A percentile compares a stretch with the other conserved stretches of the same genome.
Conservation (phyloP, 495 filamentous ascomycete genomes). For the Astrothelium subdiscretum region DNA sequence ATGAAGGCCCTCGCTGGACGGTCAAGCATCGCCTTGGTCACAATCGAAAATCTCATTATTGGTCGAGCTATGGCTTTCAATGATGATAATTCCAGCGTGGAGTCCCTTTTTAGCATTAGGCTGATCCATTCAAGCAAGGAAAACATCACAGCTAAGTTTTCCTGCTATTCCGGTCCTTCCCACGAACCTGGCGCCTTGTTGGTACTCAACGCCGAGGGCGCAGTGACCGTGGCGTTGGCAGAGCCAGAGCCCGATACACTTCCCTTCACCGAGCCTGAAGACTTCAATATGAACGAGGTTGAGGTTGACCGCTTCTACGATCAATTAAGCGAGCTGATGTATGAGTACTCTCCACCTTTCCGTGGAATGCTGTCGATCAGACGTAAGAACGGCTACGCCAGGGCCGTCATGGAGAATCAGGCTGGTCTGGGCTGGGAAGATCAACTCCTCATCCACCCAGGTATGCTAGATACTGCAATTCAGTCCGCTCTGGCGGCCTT, state of each 20-base stretch:
- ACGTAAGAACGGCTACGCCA: background rate
- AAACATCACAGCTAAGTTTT: background rate
- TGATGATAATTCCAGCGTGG: background rate
- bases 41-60: background rate
- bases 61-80: background rate
- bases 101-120: background rate
- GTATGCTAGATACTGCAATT: background rate
- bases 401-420: background rate
- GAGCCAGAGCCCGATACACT: background rate
- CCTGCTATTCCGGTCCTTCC: background rate
- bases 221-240: background rate
- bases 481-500: background rate
- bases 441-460: background rate
- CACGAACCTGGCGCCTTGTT: background rate
- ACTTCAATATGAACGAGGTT: background rate
- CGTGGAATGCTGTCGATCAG: background rate
- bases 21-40: background rate
- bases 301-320: background rate
- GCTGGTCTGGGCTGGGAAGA: background rate
- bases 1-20: background rate
- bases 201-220: background rate
- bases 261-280: background rate
- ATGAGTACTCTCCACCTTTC: background rate
- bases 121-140: background rate
- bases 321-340: background rate